A percentile compares a stretch with the other conserved stretches of the same genome.
Evolutionary conservation across 2,329 filamentous ascomycete species (phyloP).

Genomic region (Colletotrichum sp.): DNA sequence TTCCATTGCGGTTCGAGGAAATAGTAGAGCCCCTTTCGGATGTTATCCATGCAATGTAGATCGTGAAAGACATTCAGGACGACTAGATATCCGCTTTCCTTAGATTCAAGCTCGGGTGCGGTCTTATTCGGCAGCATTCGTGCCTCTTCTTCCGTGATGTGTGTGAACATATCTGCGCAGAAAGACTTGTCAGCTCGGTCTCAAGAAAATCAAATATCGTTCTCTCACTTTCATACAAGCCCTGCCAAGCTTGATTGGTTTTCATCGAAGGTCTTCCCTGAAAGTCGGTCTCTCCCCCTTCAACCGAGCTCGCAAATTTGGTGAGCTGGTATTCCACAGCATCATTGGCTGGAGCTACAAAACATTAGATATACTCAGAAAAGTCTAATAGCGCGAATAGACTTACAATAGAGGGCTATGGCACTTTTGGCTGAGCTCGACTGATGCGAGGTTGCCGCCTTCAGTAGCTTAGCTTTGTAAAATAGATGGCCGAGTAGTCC

Average conservation of each 20-base stretch:
- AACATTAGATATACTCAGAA: neutral
- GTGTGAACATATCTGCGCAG: neutral
- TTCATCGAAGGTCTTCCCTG: neutral
- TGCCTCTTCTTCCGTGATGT: neutral
- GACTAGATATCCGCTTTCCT: neutral
- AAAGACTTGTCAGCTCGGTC: neutral
- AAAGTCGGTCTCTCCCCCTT: neutral
- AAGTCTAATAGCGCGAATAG: neutral
- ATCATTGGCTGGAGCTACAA: neutral
- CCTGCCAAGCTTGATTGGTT: neutral
- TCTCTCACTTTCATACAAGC: neutral
- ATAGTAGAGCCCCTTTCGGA: neutral
- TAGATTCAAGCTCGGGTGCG: neutral
- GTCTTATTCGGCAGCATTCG: neutral
- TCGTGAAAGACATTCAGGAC: neutral
- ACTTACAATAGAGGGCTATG: neutral
- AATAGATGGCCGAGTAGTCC: neutral
- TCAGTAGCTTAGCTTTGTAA: neutral
- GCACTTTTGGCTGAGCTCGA: neutral
- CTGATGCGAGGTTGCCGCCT: fast-evolving
- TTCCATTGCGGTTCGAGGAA: neutral
- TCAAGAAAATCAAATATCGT: neutral
- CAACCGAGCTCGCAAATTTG: neutral
- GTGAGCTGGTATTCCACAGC: neutral
- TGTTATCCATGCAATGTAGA: neutral